Conservation (phyloP, 495 filamentous ascomycete genomes). For the Penicillium cataractarum region DNA sequence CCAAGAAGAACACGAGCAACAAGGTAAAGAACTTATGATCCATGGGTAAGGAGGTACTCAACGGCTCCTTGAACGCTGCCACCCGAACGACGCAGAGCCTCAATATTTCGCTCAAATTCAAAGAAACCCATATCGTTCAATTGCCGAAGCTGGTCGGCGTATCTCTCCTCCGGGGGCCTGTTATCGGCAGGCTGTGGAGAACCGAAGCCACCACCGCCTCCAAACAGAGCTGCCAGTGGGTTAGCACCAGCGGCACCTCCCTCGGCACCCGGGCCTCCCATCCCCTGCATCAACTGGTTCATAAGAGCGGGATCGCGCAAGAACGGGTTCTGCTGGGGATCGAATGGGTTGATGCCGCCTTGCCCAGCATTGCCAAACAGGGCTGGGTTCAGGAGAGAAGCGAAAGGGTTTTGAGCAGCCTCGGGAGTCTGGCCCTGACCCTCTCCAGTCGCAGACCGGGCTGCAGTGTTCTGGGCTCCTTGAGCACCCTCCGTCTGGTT, state of each 20-base stretch:
- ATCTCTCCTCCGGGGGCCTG: constrained; percentile 90
- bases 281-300: constrained; percentile 50
- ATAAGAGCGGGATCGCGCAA: constrained; percentile 53
- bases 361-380: constrained; percentile 39
- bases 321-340: constrained; percentile 51
- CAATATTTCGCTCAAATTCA: constrained; percentile 92
- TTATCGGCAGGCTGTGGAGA: constrained; percentile 65
- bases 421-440: constrained; percentile 35
- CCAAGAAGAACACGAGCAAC: constrained; percentile 8
- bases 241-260: constrained; percentile 38
- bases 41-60: constrained; percentile 64
- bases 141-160: constrained; percentile 86
- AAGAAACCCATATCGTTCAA: constrained; percentile 99
- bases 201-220: constrained; percentile 46
- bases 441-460: constrained; percentile 31
- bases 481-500: constrained; percentile 29
- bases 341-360: constrained; percentile 47
- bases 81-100: constrained; percentile 83
- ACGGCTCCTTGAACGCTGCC: constrained; percentile 96
- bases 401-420: constrained; percentile 56
- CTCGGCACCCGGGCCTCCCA: constrained; percentile 39
- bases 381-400: constrained; percentile 52
- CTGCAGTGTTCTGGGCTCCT: constrained; percentile 26
- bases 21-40: constrained; percentile 27
- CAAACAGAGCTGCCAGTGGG: constrained; percentile 45